These are phyloP conservation scores for Fistulina hepatica DNA, from an alignment of 1,284 basidiomycete species.

Conservation along the genomic window DNA sequence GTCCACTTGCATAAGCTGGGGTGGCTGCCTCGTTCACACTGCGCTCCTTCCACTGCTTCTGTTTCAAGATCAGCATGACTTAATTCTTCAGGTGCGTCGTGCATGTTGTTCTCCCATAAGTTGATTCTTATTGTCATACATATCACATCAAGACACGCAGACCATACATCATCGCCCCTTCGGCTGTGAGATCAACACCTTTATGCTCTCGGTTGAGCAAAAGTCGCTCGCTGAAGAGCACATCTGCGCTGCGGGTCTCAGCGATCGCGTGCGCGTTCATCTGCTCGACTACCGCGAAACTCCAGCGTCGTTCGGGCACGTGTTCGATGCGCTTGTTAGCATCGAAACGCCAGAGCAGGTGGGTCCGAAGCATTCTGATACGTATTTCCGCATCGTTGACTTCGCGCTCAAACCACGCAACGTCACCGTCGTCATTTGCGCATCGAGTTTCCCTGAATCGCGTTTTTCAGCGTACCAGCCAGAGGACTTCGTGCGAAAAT, in stretches of 20 bases:
- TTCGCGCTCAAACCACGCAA: conserved; percentile 63
- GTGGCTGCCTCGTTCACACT: no score
- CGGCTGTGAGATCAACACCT: conserved; percentile 77
- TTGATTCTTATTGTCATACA: no score
- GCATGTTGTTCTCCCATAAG: no score
- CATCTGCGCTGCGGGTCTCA: conserved; percentile 60
- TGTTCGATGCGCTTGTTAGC: conserved; percentile 81
- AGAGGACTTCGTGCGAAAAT: conserved; percentile 85
- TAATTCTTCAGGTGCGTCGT: no score
- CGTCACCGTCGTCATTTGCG: conserved; percentile 66
- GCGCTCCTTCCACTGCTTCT: no score
- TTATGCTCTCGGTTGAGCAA: conserved; percentile 82
- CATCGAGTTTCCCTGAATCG: conserved; percentile 79
- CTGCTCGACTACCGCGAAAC: conserved; percentile 81
- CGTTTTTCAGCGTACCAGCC: conserved; percentile 62
- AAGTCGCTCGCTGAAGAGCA: conserved; percentile 79
- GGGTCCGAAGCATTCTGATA: conserved; percentile 56
- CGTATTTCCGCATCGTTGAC: conserved; percentile 76
- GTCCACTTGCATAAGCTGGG: no score
- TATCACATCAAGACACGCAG: no score
- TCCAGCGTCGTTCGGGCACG: conserved; percentile 62
- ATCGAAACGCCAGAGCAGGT: conserved; percentile 88
- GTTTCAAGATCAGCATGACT: no score
- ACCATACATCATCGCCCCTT: no score
- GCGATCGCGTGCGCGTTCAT: conserved; percentile 68